These are phyloP conservation scores for Eucalyptus erythrocorys DNA, from an alignment of 345 rosid species.

Conservation along the genomic window DNA sequence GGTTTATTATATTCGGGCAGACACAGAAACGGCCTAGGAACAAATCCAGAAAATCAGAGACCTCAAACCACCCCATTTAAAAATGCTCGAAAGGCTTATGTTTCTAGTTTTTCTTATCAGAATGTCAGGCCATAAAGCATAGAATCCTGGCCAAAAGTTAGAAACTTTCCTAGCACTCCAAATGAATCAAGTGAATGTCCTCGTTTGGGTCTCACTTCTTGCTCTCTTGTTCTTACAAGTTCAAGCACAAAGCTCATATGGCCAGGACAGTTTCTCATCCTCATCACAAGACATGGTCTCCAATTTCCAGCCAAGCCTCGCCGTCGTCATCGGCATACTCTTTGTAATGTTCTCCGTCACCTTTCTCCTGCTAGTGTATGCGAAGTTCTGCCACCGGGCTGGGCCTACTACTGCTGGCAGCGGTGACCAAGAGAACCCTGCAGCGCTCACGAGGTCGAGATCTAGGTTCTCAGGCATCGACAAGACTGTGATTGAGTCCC, in stretches of 20 bases:
- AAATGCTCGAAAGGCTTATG: not conserved
- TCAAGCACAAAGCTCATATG: not conserved
- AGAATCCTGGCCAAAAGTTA: not conserved
- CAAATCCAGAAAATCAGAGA: not conserved
- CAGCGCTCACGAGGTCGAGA: constrained; percentile 3
- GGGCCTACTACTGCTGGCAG: not conserved
- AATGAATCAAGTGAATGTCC: not conserved
- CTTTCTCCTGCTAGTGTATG: constrained; percentile 49
- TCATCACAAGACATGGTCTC: constrained; percentile 9
- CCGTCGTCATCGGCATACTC: constrained; percentile 68
- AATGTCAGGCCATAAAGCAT: not conserved
- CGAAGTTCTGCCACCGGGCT: constrained; percentile 52
- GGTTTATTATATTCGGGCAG: not conserved
- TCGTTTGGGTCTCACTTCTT: not conserved
- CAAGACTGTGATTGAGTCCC: constrained; percentile 59
- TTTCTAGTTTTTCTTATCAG: not conserved
- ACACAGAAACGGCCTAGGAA: not conserved
- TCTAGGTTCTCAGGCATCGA: constrained; percentile 70
- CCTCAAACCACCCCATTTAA: not conserved
- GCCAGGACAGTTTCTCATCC: not conserved
- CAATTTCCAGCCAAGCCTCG: constrained; percentile 74
- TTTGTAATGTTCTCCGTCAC: constrained; percentile 57
- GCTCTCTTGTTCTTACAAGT: not conserved
- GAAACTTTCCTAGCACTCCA: not conserved
- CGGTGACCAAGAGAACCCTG: not conserved